Percentiles rank a stretch among this genome's conserved stretches.
phyloP scores from a whole-genome alignment of 2,329 filamentous ascomycete species.

The Pyricularia pennisetigena region DNA sequence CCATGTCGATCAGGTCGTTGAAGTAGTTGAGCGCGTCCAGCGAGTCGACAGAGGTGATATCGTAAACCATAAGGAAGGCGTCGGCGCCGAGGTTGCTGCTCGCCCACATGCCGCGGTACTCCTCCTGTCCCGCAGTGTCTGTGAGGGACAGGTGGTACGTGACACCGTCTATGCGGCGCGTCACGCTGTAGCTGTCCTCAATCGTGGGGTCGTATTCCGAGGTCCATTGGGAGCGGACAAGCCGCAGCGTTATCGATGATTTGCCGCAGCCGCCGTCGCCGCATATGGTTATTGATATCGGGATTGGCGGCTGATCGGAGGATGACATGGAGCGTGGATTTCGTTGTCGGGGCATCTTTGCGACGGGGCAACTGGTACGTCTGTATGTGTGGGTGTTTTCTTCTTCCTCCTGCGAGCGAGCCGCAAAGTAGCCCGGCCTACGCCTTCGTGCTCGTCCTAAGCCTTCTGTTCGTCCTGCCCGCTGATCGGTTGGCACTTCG shows the following conservation, averaged over 20 bases:
- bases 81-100: slow-evolving; percentile 68
- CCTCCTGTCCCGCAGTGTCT: slow-evolving; percentile 82
- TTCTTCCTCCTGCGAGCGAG: not conserved
- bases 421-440: not conserved
- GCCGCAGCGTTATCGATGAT: slow-evolving; percentile 73
- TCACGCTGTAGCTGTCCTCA: slow-evolving; percentile 78
- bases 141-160: slow-evolving; percentile 71
- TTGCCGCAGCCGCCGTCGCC: slow-evolving; percentile 80
- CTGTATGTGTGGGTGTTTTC: no score
- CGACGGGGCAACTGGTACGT: not conserved
- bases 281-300: slow-evolving; percentile 72
- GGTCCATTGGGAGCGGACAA: slow-evolving; percentile 77
- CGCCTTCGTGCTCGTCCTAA: not conserved
- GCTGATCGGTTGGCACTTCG: not conserved
- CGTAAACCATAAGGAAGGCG: slow-evolving; percentile 79
- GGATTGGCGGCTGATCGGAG: slow-evolving; percentile 32
- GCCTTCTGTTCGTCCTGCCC: not conserved
- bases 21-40: slow-evolving; percentile 69
- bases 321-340: not conserved
- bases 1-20: slow-evolving; percentile 76
- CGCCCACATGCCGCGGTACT: slow-evolving; percentile 82
- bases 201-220: slow-evolving; percentile 75
- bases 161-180: slow-evolving; percentile 69
- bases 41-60: slow-evolving; percentile 63
- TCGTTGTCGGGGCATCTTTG: slow-evolving; percentile 1